Percentiles rank a stretch among this genome's conserved stretches.
Conservation (phyloP, 2,329 filamentous ascomycete genomes). For the Pochonia chlamydosporia region DNA sequence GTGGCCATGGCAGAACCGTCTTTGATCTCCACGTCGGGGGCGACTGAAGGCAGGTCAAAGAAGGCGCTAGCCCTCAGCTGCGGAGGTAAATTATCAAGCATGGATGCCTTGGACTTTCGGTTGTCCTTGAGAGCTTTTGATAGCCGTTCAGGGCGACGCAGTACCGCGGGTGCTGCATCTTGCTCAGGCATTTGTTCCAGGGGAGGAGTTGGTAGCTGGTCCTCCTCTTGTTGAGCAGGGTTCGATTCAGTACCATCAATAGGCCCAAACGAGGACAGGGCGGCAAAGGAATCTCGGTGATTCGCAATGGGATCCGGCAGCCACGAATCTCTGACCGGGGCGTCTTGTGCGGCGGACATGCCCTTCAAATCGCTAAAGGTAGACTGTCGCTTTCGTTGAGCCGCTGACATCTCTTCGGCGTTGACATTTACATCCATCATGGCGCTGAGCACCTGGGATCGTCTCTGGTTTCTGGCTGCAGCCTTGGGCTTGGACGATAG, state of each 20-base stretch:
- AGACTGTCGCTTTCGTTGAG: conserved; percentile 15
- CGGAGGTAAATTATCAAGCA: conserved; percentile 53
- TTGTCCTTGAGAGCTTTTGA: conserved; percentile 25
- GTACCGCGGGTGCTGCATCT: conserved; percentile 14
- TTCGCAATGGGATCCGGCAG: conserved; percentile 40
- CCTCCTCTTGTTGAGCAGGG: conserved; percentile 10
- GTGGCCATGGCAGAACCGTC: conserved; percentile 83
- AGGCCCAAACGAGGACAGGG: conserved; percentile 22
- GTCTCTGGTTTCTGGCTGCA: conserved; percentile 60
- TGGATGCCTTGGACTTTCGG: conserved; percentile 26
- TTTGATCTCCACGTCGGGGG: conserved; percentile 51
- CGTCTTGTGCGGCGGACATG: conserved; percentile 12
- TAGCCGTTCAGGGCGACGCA: conserved; percentile 28
- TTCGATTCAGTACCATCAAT: conserved; percentile 12
- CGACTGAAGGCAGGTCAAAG: conserved; percentile 65
- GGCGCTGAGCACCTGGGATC: conserved; percentile 65
- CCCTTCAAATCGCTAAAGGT: conserved; percentile 14
- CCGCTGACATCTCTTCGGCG: conserved; percentile 4
- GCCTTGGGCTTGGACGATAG: conserved; percentile 68
- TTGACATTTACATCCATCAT: conserved; percentile 34
- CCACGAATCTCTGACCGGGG: conserved; percentile 27
- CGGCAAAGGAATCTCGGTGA: conserved; percentile 28
- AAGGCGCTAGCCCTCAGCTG: conserved; percentile 87
- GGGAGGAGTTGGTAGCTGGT: conserved; percentile 6
- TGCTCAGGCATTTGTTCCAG: conserved; percentile 12